These are phyloP conservation scores for Amanita inopinata DNA, from an alignment of 768 basidiomycete genomes.

Conservation along the genomic window DNA sequence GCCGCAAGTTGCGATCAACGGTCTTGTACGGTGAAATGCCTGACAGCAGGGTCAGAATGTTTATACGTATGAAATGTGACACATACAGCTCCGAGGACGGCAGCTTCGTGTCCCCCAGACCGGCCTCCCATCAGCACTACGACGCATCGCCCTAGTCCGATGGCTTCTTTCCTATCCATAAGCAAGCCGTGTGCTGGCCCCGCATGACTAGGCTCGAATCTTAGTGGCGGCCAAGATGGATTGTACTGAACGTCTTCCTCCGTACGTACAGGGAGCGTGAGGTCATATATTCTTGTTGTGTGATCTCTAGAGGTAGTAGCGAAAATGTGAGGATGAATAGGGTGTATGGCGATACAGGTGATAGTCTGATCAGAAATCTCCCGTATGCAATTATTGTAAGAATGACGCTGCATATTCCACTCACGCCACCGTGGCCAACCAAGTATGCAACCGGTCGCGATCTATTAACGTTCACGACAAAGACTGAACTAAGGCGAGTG, in stretches of 20 bases:
- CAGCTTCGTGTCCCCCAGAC: conserved; percentile 65
- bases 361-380: conserved; percentile 41
- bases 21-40: conserved; percentile 60
- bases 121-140: conserved; percentile 58
- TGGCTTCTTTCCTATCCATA: conserved; percentile 48
- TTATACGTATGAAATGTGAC: not conserved
- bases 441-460: conserved; percentile 35
- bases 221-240: conserved; percentile 47
- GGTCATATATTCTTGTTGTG: conserved; percentile 61
- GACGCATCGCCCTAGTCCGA: conserved; percentile 54
- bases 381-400: conserved; percentile 1
- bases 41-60: conserved; percentile 16
- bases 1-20: conserved; percentile 70
- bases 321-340: conserved; percentile 44
- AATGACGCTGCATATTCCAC: conserved; percentile 14
- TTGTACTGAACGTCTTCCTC: conserved; percentile 28
- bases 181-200: conserved; percentile 66
- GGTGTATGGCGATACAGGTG: conserved; percentile 61
- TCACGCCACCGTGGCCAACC: conserved; percentile 67
- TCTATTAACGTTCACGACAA: conserved; percentile 39
- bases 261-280: conserved; percentile 27
- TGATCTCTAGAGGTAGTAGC: conserved; percentile 69
- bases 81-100: conserved; percentile 56
- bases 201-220: conserved; percentile 37
- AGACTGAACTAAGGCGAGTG: conserved; percentile 42